phyloP scores from a whole-genome alignment of 169 alveolate genomes.

The Theileria sp. region DNA sequence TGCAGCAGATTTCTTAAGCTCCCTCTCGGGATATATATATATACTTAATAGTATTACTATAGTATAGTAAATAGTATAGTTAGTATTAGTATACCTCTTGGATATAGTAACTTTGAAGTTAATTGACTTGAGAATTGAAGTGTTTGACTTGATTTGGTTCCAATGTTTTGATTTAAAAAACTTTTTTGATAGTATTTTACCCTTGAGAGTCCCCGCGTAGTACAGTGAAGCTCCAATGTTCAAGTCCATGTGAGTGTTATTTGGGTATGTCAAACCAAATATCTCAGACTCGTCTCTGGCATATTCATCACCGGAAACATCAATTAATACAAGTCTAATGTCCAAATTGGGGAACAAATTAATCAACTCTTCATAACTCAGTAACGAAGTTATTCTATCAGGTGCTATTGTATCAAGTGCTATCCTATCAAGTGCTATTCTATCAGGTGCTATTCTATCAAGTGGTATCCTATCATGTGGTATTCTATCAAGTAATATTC shows the following conservation, averaged over 20 bases:
- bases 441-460: too few species aligned
- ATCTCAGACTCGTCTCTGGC: constrained; percentile 54
- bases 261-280: constrained; percentile 54
- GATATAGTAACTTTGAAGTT: constrained; percentile 42
- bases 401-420: too few species aligned
- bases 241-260: constrained; percentile 71
- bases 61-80: too few species aligned
- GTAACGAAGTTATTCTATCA: constrained; percentile 69
- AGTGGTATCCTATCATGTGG: too few species aligned
- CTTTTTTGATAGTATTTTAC: constrained; percentile 36
- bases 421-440: too few species aligned
- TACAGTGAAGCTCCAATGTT: constrained; percentile 73
- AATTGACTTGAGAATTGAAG: constrained; percentile 31
- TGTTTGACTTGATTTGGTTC: constrained; percentile 46
- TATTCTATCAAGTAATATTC: too few species aligned
- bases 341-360: constrained; percentile 55
- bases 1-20: too few species aligned
- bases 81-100: not conserved
- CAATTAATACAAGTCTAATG: constrained; percentile 63
- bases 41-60: too few species aligned
- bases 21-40: too few species aligned
- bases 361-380: constrained; percentile 67
- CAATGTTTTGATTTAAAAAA: constrained; percentile 53
- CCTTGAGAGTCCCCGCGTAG: constrained; percentile 66
- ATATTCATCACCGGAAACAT: constrained; percentile 62